A percentile compares a stretch with the other conserved stretches of the same genome.
Evolutionary conservation across 805 yeast genomes (phyloP).

Genomic region (Candida endomychidarum): DNA sequence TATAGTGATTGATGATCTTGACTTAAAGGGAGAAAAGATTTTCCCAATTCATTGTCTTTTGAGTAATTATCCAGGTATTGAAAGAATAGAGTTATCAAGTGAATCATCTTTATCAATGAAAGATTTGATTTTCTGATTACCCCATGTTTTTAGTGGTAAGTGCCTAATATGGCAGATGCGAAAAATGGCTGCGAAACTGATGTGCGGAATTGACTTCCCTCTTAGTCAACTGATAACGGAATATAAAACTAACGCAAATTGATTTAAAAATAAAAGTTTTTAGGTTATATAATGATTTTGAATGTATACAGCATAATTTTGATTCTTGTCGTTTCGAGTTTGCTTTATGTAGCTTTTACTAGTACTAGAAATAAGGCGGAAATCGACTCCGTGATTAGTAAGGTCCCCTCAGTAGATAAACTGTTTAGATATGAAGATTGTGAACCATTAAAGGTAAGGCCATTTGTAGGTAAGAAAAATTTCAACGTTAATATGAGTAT

Average conservation of each 20-base stretch:
- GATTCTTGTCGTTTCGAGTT: not conserved
- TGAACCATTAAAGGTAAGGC: conserved; percentile 43
- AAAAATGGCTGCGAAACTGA: conserved; percentile 1
- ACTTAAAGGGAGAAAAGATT: conserved; percentile 30
- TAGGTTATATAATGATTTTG: conserved; percentile 2
- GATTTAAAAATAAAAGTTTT: not conserved
- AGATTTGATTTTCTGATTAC: conserved; percentile 16
- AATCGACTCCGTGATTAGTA: conserved; percentile 5
- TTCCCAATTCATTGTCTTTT: conserved; percentile 29
- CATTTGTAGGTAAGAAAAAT: conserved; percentile 36
- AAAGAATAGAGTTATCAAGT: conserved; percentile 28
- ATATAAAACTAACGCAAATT: not conserved
- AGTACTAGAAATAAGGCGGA: not conserved
- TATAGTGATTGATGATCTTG: conserved; percentile 31
- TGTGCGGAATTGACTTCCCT: conserved; percentile 1
- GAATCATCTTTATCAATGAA: conserved; percentile 20
- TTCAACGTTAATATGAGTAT: conserved; percentile 38
- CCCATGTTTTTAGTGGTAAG: too few relatives aligned
- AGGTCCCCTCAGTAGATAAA: conserved; percentile 24
- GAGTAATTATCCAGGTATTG: conserved; percentile 33
- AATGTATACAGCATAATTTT: conserved; percentile 2
- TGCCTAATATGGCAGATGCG: too few relatives aligned
- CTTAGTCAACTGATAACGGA: not conserved
- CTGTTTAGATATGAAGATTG: conserved; percentile 45
- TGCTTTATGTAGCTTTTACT: too few relatives aligned